These are phyloP conservation scores for Paramecium octaurelia DNA, from an alignment of 73 alveolate genomes.

Conservation along the genomic window DNA sequence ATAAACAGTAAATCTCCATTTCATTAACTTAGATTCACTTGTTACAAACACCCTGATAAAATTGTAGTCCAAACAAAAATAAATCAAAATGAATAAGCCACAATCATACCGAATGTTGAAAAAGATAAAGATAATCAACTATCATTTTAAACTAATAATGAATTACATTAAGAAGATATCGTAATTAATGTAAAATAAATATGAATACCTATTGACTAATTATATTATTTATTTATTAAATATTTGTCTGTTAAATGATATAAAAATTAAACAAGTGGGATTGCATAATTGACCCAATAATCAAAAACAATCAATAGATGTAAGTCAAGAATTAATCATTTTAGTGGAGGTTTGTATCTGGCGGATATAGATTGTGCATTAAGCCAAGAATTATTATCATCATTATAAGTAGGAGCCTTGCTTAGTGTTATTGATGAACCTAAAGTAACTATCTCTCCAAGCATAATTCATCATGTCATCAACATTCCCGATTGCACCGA, in stretches of 20 bases:
- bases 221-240: constrained; percentile 16
- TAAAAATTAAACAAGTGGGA: constrained; percentile 48
- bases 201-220: not conserved
- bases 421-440: constrained; percentile 51
- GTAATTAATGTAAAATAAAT: not conserved
- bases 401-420: constrained; percentile 16
- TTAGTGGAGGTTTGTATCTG: constrained; percentile 25
- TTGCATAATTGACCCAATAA: constrained; percentile 29
- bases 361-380: constrained; percentile 49
- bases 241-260: constrained; percentile 50
- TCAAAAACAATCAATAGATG: constrained; percentile 16
- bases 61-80: not conserved
- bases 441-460: not conserved
- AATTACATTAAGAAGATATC: constrained; percentile 17
- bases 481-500: constrained; percentile 37
- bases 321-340: not conserved
- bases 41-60: constrained; percentile 27
- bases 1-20: not conserved
- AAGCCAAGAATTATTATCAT: not conserved
- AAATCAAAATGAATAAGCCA: not conserved
- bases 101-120: not conserved
- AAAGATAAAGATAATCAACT: not conserved
- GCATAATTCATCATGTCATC: not conserved
- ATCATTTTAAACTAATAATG: constrained; percentile 33
- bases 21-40: not conserved